Evolutionary conservation across 1,284 basidiomycete genomes (phyloP), one percentile per base, ranked within the genome.

Genomic region (Puccinia horiana): DNA sequence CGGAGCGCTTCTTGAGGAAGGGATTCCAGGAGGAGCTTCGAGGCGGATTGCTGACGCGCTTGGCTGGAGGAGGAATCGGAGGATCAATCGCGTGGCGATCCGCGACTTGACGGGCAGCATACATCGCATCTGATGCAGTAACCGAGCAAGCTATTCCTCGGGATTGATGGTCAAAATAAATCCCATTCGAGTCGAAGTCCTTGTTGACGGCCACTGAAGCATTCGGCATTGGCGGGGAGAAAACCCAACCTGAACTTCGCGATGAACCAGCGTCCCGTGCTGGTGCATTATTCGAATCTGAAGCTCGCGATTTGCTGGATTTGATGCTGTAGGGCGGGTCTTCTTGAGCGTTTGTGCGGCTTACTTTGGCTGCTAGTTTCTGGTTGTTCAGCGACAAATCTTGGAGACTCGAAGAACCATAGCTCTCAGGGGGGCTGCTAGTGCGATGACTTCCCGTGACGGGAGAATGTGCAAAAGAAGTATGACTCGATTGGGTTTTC

Each of bases 51-150:
- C 70, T 35, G 23, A 32, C 16, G n/a, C 8, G 6, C 40, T 47
- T n/a, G 40, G 23, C 40, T 47, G 0, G 2, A 23, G 32, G 29
- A 16, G 29, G 32, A n/a, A 29, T 47, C 23, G 1, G 32, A 14
- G 16, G 61, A 49, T 70, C 42, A 26, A 14, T 8, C 32, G 63
- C 29, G 23, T 65, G 32, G 18, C 42, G 63, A 54, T 79, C 77
- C 40, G 47, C 42, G 49, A 49, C 49, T 54, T 73, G 70, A 42
- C 63, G 65, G 35, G 77, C 77, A 49, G 77, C 77, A 54, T 47
- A 54, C n/a, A 79, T 79, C 8, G 77, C 77, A 56, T 79, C 49
- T n/a, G 77, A 69, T n/a, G 77, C 77, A 54, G 77, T 70, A 52
- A 79, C 77, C 29, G 77, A 70, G 26, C 32, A 67, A 32, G 77